These are phyloP conservation scores for Wickerhamiella lipophila DNA, from an alignment of 805 yeast species.

Conservation along the genomic window DNA sequence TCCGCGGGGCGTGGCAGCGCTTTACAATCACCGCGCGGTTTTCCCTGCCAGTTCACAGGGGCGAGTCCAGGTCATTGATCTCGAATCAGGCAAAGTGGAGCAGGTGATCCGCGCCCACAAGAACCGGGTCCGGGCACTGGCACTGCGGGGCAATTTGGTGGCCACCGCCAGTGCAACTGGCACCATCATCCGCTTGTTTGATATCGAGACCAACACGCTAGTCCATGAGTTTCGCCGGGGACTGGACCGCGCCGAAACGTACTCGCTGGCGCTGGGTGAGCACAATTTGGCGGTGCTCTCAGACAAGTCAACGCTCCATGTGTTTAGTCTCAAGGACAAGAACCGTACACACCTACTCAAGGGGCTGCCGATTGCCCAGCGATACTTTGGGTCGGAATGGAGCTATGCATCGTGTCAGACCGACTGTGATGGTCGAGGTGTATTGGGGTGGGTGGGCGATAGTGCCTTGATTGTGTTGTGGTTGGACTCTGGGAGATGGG, in stretches of 20 bases:
- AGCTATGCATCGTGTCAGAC: conserved; percentile 64
- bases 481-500: conserved; percentile 69
- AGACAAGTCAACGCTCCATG: conserved; percentile 81
- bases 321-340: conserved; percentile 43
- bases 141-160: conserved; percentile 51
- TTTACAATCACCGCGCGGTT: conserved; percentile 44
- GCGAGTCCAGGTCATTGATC: conserved; percentile 68
- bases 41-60: conserved; percentile 69
- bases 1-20: conserved; percentile 50
- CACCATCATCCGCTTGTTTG: conserved; percentile 63
- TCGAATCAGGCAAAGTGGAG: conserved; percentile 48
- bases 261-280: conserved; percentile 74
- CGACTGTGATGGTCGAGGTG: conserved; percentile 33
- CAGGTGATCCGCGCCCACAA: conserved; percentile 70
- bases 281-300: conserved; percentile 75
- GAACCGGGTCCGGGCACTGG: conserved; percentile 47
- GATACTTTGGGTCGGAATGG: conserved; percentile 77
- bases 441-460: conserved; percentile 65
- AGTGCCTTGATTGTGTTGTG: conserved; percentile 64
- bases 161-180: conserved; percentile 80
- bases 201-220: conserved; percentile 53
- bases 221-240: conserved; percentile 86
- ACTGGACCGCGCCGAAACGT: conserved; percentile 67
- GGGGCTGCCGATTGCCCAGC: conserved; percentile 52
- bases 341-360: conserved; percentile 53